phyloP scores from a whole-genome alignment of 2,329 filamentous ascomycete genomes.

The Hypoxylon sp. region DNA sequence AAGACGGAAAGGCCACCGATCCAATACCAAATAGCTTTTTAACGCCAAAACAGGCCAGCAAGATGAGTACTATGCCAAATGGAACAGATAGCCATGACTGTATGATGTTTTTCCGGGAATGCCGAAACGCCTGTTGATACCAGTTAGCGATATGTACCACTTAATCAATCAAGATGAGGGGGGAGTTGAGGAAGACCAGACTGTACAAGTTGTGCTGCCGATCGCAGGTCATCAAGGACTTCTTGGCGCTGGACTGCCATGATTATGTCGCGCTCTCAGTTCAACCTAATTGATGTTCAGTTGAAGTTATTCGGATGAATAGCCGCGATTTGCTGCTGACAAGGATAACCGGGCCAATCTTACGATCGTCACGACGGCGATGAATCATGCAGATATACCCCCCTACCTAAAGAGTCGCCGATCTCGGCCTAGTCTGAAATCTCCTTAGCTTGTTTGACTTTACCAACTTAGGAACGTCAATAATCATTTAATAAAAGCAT shows the following conservation, averaged over 20 bases:
- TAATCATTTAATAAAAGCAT: not conserved
- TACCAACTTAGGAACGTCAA: slow-evolving; percentile 5
- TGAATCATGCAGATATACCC: no score
- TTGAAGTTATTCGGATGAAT: slow-evolving; percentile 2
- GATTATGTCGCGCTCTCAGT: not conserved
- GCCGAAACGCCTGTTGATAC: slow-evolving; percentile 25
- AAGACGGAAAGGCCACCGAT: slow-evolving; percentile 65
- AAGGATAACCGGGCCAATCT: slow-evolving; percentile 2
- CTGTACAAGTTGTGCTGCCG: slow-evolving; percentile 30
- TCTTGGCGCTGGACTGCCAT: slow-evolving; percentile 5
- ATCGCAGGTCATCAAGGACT: slow-evolving; percentile 22
- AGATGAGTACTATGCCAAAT: slow-evolving; percentile 51
- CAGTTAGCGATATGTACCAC: no score
- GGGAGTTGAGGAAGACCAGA: not conserved
- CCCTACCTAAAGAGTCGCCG: no score
- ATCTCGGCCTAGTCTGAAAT: slow-evolving; percentile 23
- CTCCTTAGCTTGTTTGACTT: not conserved
- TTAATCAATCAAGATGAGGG: not conserved
- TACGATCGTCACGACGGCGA: slow-evolving; percentile 11
- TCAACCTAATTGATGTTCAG: not conserved
- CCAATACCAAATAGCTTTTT: slow-evolving; percentile 55
- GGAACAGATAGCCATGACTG: slow-evolving; percentile 62
- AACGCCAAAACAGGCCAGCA: slow-evolving; percentile 55
- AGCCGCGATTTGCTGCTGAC: slow-evolving; percentile 2
- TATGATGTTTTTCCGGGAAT: slow-evolving; percentile 39